phyloP scores from a whole-genome alignment of 192 early-diverging fungal genomes.

The Backusella psychrophila region DNA sequence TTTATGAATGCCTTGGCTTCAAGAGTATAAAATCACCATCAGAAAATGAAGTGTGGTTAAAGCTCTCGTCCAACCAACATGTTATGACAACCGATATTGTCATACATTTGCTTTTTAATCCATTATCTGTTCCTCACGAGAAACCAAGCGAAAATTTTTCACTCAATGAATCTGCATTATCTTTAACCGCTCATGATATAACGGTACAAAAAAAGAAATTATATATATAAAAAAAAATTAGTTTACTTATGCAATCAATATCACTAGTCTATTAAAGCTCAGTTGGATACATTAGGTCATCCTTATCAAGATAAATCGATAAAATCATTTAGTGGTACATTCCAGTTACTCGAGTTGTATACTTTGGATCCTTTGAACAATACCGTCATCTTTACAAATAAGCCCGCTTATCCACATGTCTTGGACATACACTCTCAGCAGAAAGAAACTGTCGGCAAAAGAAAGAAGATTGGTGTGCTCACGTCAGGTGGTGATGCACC shows the following conservation, averaged over 20 bases:
- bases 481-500: constrained; percentile 92
- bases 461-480: constrained; percentile 79
- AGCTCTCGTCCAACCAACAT: background rate
- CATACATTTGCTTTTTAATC: background rate
- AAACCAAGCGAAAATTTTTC: background rate
- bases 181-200: background rate
- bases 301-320: constrained; percentile 33
- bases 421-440: background rate
- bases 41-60: constrained; percentile 7
- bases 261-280: constrained; percentile 35
- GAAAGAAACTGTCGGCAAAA: background rate
- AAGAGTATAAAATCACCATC: constrained; percentile 8
- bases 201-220: background rate
- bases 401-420: constrained; percentile 22
- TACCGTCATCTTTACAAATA: constrained; percentile 70
- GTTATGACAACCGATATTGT: background rate
- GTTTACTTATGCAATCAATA: background rate
- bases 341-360: constrained; percentile 42
- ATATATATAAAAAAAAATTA: background rate
- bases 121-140: too few relatives aligned
- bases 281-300: constrained; percentile 33
- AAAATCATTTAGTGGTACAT: constrained; percentile 12
- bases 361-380: constrained; percentile 81
- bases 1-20: constrained; percentile 29
- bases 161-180: constrained; percentile 3